Evolutionary conservation across 2,329 filamentous ascomycete genomes (phyloP).

Genomic region (Penicillium sp.): DNA sequence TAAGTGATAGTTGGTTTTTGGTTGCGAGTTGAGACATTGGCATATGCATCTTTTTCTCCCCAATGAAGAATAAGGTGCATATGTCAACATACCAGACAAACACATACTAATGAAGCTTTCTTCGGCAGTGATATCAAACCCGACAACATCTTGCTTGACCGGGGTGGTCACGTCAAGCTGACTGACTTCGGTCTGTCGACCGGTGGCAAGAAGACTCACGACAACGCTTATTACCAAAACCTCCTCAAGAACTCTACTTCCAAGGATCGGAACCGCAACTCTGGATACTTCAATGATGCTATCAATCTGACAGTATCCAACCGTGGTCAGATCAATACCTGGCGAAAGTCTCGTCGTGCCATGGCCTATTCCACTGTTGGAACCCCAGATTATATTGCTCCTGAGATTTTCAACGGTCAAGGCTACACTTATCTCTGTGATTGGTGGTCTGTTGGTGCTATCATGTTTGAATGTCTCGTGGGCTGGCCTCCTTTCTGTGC

Average conservation of each 20-base stretch:
- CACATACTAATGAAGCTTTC: slow-evolving; percentile 17
- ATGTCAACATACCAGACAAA: background rate
- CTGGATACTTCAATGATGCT: slow-evolving; percentile 85
- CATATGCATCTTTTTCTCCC: background rate
- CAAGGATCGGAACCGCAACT: slow-evolving; percentile 77
- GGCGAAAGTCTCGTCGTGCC: slow-evolving; percentile 89
- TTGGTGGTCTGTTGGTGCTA: slow-evolving; percentile 98
- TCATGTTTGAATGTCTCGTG: slow-evolving; percentile 99
- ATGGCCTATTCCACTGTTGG: slow-evolving; percentile 98
- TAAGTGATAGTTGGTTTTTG: slow-evolving; percentile 47
- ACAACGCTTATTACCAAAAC: slow-evolving; percentile 97
- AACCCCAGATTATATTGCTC: slow-evolving; percentile 97
- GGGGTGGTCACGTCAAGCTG: slow-evolving; percentile 94
- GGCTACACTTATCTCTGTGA: slow-evolving; percentile 97
- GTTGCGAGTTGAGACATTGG: background rate
- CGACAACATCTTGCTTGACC: slow-evolving; percentile 94
- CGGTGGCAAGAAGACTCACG: slow-evolving; percentile 95
- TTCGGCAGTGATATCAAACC: slow-evolving; percentile 87
- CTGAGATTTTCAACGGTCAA: slow-evolving; percentile 94
- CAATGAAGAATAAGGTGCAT: background rate
- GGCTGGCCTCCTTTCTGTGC: slow-evolving; percentile 99
- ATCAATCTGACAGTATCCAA: slow-evolving; percentile 98
- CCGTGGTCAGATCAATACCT: slow-evolving; percentile 96
- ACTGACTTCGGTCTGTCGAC: slow-evolving; percentile 98
- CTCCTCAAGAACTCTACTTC: slow-evolving; percentile 76